A percentile compares a stretch with the other conserved stretches of the same genome.
Evolutionary conservation across 108 stramenopile genomes (phyloP).

Genomic region (Asterionellopsis glacialis): DNA sequence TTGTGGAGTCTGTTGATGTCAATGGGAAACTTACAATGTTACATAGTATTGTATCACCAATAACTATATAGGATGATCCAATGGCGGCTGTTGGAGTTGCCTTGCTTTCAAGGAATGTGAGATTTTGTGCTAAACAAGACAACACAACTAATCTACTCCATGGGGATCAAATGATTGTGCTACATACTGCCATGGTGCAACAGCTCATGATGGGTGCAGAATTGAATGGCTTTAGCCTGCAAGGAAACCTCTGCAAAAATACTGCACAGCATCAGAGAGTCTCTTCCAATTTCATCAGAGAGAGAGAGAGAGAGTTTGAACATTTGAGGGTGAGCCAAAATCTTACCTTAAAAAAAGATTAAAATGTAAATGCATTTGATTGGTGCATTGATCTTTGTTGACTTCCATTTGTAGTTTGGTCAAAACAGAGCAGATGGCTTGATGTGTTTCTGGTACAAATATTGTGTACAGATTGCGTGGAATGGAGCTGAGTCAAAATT

Average conservation of each 20-base stretch:
- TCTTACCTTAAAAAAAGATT: no score
- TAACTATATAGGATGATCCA: conserved; percentile 31
- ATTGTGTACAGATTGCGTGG: no score
- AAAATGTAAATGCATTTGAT: no score
- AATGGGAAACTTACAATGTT: conserved; percentile 26
- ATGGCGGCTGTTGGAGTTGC: conserved; percentile 51
- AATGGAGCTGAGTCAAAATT: no score
- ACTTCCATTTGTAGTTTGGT: no score
- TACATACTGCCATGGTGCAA: neutral
- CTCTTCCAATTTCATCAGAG: no score
- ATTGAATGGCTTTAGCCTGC: conserved; percentile 17
- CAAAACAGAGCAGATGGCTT: no score
- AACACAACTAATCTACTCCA: neutral
- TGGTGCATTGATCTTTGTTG: no score
- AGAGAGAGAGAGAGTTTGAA: no score
- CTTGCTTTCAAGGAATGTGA: conserved; percentile 49
- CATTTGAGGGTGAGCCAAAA: no score
- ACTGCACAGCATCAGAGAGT: no score
- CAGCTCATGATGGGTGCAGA: conserved; percentile 16
- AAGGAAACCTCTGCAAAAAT: conserved; percentile 13
- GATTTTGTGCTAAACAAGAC: conserved; percentile 38
- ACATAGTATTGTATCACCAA: conserved; percentile 25
- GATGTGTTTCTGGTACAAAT: no score
- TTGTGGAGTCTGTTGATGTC: conserved; percentile 20
- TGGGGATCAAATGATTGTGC: conserved; percentile 9